phyloP scores from a whole-genome alignment of 2,329 filamentous ascomycete species.

The Colletotrichum lupini region DNA sequence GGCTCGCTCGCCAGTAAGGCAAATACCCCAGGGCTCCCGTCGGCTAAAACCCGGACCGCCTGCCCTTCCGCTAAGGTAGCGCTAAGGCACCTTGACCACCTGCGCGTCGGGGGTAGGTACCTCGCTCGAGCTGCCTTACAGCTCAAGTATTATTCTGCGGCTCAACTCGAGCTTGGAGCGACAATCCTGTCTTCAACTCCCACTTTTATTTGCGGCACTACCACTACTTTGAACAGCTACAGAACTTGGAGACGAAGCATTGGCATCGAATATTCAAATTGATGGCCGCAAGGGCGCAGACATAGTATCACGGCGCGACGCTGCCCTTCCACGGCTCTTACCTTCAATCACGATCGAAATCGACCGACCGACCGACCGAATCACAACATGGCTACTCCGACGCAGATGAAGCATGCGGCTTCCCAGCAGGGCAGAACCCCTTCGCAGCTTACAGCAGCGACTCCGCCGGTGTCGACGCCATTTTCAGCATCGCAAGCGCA shows the following conservation, averaged over 20 bases:
- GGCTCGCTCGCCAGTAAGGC: no score
- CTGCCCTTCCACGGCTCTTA: neutral
- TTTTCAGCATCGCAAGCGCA: constrained; percentile 68
- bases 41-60: no score
- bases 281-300: neutral
- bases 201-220: neutral
- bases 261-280: neutral
- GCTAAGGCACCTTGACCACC: no score
- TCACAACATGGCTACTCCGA: constrained; percentile 59
- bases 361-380: constrained; percentile 1
- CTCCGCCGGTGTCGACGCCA: constrained; percentile 74
- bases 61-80: no score
- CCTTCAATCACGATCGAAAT: neutral
- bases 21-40: no score
- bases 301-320: neutral
- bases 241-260: neutral
- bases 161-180: constrained; percentile 1
- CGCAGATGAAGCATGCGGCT: constrained; percentile 61
- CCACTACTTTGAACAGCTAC: no score
- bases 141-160: neutral
- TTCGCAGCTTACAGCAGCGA: constrained; percentile 64
- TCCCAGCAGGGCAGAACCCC: constrained; percentile 64
- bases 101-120: no score
- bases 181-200: neutral
- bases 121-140: no score